Evolutionary conservation across 176 grass and related monocot species (phyloP).

Genomic region (Lolium perenne): DNA sequence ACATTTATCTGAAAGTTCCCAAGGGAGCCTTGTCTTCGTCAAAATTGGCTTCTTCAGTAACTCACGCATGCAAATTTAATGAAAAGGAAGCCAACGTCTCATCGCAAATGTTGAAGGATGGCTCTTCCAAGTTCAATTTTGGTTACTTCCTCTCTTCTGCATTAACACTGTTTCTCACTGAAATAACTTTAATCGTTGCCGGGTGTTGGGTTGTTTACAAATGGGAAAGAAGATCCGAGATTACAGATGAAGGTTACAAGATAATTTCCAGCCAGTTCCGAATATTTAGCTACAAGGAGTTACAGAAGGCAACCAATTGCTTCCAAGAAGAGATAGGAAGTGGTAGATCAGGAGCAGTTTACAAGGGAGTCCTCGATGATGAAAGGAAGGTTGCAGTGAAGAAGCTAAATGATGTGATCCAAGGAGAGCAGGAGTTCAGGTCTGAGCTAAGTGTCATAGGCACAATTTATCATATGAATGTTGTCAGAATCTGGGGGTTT

Average conservation of each 20-base stretch:
- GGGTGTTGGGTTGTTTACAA: conserved; percentile 46
- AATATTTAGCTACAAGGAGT: not conserved
- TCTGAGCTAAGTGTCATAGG: not conserved
- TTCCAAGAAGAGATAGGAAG: not conserved
- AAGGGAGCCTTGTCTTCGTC: not conserved
- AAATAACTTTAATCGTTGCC: conserved; percentile 30
- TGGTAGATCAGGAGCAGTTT: not conserved
- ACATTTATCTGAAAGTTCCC: conserved; percentile 55
- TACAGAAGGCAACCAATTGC: not conserved
- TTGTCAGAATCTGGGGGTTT: not conserved
- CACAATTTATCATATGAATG: not conserved
- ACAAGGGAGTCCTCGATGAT: not conserved
- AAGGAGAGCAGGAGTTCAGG: not conserved
- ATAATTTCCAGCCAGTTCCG: conserved; percentile 4
- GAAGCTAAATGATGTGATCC: conserved; percentile 5
- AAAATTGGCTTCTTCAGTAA: not conserved
- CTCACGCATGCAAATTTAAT: conserved; percentile 19
- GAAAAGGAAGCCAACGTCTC: conserved; percentile 17
- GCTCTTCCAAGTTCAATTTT: not conserved
- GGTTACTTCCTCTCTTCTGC: conserved; percentile 58
- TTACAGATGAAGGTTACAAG: not conserved
- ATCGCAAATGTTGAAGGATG: not conserved
- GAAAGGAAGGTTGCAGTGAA: not conserved
- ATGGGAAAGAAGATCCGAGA: conserved; percentile 8
- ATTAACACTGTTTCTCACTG: conserved; percentile 43